phyloP scores from a whole-genome alignment of 306 rosid genomes.

The Fagus sylvatica region DNA sequence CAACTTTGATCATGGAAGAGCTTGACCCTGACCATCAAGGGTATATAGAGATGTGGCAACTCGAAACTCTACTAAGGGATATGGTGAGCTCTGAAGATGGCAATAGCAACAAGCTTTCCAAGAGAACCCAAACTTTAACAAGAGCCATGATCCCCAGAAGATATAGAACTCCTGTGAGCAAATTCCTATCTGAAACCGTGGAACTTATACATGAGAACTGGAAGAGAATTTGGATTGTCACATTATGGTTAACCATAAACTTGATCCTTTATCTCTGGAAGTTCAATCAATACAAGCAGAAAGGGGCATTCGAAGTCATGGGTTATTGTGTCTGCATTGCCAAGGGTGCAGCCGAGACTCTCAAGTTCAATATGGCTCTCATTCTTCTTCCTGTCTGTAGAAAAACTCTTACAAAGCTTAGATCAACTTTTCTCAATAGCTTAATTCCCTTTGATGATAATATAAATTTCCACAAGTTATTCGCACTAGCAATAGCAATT shows the following conservation, averaged over 20 bases:
- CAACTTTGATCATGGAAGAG: conserved; percentile 89
- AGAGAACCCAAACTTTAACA: conserved; percentile 42
- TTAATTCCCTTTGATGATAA: conserved; percentile 87
- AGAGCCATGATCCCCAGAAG: conserved; percentile 68
- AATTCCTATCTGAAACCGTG: conserved; percentile 8
- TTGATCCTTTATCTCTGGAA: conserved; percentile 62
- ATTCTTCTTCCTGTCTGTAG: conserved; percentile 84
- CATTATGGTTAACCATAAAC: conserved; percentile 61
- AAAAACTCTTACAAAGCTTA: conserved; percentile 66
- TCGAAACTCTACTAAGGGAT: conserved; percentile 68
- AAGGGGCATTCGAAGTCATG: conserved; percentile 58
- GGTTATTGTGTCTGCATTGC: conserved; percentile 81
- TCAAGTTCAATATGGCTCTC: conserved; percentile 91
- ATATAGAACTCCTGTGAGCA: conserved; percentile 62
- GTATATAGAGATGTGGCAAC: conserved; percentile 91
- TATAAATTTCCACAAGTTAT: conserved; percentile 78
- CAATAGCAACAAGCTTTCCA: conserved; percentile 9
- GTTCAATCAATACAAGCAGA: conserved; percentile 50
- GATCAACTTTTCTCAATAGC: conserved; percentile 57
- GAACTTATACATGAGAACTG: conserved; percentile 59
- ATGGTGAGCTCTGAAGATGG: conserved; percentile 54
- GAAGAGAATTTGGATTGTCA: conserved; percentile 71
- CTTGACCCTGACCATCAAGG: conserved; percentile 92
- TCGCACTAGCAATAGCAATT: conserved; percentile 55
- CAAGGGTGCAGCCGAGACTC: conserved; percentile 94